Evolutionary conservation across 2,329 filamentous ascomycete genomes (phyloP).

Genomic region (Hymenoscyphus albidus): DNA sequence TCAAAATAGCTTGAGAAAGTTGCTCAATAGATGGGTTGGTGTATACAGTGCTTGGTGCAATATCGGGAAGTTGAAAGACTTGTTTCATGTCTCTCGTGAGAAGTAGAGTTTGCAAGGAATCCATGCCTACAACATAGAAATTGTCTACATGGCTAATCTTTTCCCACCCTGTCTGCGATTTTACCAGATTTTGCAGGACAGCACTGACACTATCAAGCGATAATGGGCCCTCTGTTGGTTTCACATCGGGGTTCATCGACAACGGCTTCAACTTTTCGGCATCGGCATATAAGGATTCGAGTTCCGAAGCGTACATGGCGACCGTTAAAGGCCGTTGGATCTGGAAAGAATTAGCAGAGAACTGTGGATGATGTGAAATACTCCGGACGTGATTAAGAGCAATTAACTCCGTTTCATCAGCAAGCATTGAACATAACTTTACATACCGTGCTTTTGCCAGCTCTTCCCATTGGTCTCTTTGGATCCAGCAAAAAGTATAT

Average conservation of each 20-base stretch:
- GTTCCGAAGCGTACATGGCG: constrained; percentile 31
- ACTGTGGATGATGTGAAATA: not conserved
- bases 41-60: constrained; percentile 8
- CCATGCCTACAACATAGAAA: constrained; percentile 12
- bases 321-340: constrained; percentile 35
- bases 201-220: not conserved
- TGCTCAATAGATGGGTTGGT: constrained; percentile 6
- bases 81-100: constrained; percentile 1
- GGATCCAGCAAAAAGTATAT: constrained; percentile 35
- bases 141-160: constrained; percentile 20
- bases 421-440: not conserved
- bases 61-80: not conserved
- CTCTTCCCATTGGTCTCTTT: constrained; percentile 36
- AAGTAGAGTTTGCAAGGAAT: constrained; percentile 12
- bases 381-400: too few relatives aligned
- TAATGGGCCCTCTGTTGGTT: not conserved
- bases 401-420: too few relatives aligned
- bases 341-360: not conserved
- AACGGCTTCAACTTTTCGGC: not conserved
- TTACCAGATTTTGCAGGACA: not conserved
- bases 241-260: not conserved
- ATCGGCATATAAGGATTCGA: constrained; percentile 36
- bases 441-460: constrained; percentile 38
- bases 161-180: not conserved
- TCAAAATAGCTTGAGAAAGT: not conserved